Evolutionary conservation across 768 basidiomycete genomes (phyloP).

Genomic region (Amanita muscaria): DNA sequence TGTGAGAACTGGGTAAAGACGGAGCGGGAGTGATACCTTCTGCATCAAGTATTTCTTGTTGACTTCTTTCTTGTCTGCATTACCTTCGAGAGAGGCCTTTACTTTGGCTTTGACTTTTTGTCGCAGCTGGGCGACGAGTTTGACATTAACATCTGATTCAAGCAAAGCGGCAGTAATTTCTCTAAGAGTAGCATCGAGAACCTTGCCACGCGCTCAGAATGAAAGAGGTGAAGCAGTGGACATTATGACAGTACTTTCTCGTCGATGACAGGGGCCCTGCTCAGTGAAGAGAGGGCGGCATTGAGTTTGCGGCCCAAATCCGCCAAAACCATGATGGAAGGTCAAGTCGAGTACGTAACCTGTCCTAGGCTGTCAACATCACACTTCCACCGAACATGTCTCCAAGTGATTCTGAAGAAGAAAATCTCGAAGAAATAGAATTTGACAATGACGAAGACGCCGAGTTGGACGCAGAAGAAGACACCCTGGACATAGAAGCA

Average conservation of each 20-base stretch:
- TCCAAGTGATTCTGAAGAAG: constrained; percentile 56
- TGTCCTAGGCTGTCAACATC: constrained; percentile 3
- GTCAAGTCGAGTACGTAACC: background rate
- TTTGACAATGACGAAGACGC: constrained; percentile 44
- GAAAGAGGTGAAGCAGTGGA: background rate
- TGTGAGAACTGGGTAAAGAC: background rate
- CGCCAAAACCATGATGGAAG: constrained; percentile 74
- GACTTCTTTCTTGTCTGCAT: constrained; percentile 65
- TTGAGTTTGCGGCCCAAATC: constrained; percentile 94
- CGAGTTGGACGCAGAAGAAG: constrained; percentile 31
- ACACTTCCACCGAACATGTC: constrained; percentile 26
- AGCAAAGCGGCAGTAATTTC: constrained; percentile 91
- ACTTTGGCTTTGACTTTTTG: constrained; percentile 89
- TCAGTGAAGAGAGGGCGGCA: constrained; percentile 84
- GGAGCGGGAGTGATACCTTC: constrained; percentile 40
- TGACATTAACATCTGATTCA: constrained; percentile 97
- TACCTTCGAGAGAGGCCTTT: constrained; percentile 66
- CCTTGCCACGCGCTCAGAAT: constrained; percentile 35
- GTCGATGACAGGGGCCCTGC: constrained; percentile 78
- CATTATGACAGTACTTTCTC: constrained; percentile 60
- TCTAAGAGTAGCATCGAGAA: constrained; percentile 89
- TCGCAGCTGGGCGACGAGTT: constrained; percentile 80
- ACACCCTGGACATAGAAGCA: constrained; percentile 43
- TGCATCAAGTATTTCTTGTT: constrained; percentile 87
- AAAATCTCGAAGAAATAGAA: constrained; percentile 50